Percentiles rank a stretch among this genome's conserved stretches.
Evolutionary conservation across 169 alveolate genomes (phyloP).

Genomic region (Fabrea salina): DNA sequence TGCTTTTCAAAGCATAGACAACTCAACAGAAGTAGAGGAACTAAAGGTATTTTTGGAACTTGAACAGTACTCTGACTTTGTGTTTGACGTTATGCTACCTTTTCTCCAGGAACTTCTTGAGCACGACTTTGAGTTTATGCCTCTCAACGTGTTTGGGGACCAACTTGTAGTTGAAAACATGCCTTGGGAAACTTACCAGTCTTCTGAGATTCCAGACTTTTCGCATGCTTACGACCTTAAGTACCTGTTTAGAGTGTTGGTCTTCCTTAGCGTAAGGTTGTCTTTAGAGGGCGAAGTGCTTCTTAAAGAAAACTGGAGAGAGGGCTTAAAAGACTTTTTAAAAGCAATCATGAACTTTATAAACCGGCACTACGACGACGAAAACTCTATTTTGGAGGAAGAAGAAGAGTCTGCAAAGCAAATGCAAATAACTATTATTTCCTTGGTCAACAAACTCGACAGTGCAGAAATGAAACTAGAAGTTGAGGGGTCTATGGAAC

Average conservation of each 20-base stretch:
- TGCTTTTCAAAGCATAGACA: background rate
- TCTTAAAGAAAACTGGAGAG: background rate
- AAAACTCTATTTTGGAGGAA: background rate
- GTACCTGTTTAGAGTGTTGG: background rate
- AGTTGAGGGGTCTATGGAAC: background rate
- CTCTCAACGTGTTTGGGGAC: no score
- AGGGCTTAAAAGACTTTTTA: background rate
- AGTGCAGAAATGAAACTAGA: background rate
- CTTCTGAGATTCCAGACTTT: background rate
- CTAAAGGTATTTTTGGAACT: background rate
- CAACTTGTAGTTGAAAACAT: no score
- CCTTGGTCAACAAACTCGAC: background rate
- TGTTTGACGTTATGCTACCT: background rate
- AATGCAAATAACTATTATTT: background rate
- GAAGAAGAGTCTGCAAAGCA: background rate
- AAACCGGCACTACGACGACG: background rate
- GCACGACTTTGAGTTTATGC: background rate
- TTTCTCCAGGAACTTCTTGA: background rate
- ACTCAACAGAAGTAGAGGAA: background rate
- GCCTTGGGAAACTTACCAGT: background rate
- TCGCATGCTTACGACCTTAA: no score
- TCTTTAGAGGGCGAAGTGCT: background rate
- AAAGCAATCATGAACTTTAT: background rate
- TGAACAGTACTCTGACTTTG: background rate
- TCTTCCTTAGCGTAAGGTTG: background rate